phyloP scores from a whole-genome alignment of 2,329 filamentous ascomycete species.

The Colletotrichum sp. region DNA sequence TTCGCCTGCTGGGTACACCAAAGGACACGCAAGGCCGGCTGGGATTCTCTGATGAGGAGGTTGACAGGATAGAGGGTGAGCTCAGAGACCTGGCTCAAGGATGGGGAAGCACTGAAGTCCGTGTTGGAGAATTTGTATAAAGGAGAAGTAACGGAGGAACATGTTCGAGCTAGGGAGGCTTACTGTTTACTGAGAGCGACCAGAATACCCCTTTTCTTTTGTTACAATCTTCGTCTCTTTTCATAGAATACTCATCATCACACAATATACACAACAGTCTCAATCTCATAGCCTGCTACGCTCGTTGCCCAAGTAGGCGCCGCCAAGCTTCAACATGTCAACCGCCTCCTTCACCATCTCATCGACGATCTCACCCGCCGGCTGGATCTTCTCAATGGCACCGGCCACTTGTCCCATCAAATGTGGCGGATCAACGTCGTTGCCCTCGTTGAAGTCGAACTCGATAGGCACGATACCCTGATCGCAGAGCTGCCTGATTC shows the following conservation, averaged over 20 bases:
- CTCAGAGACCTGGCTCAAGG: conserved; percentile 3
- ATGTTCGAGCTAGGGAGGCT: neutral
- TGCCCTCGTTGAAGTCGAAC: conserved; percentile 81
- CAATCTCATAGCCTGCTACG: conserved; percentile 45
- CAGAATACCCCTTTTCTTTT: conserved; percentile 10
- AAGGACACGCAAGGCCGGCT: neutral
- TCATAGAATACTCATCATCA: neutral
- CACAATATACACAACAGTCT: neutral
- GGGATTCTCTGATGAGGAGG: neutral
- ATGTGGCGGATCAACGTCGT: conserved; percentile 84
- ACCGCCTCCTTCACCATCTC: conserved; percentile 87
- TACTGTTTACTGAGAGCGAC: neutral
- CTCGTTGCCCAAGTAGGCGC: conserved; percentile 57
- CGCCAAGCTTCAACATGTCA: conserved; percentile 66
- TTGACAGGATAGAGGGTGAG: conserved; percentile 8
- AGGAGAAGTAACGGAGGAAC: neutral
- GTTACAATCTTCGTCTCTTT: neutral
- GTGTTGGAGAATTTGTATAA: conserved; percentile 4
- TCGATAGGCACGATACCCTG: conserved; percentile 81
- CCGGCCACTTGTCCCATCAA: conserved; percentile 95
- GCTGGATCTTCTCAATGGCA: conserved; percentile 76
- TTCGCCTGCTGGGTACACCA: neutral
- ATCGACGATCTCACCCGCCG: conserved; percentile 82
- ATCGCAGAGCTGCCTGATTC: conserved; percentile 77
- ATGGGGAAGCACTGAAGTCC: conserved; percentile 7